Evolutionary conservation across 371 early-diverging fungal genomes (phyloP).

Genomic region (Mortierella sp.): DNA sequence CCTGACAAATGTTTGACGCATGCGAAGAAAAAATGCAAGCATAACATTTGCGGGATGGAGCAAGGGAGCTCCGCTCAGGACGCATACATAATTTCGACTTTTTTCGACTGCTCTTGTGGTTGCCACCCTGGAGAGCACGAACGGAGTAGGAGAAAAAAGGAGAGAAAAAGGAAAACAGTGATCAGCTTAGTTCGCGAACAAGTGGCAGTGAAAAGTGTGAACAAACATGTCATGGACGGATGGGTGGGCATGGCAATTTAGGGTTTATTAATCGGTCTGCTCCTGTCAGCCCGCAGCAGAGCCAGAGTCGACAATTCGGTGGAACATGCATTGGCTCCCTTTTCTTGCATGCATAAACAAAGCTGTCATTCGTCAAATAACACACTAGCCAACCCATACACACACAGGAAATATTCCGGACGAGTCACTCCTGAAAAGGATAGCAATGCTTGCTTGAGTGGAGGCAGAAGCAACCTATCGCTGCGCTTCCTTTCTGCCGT

Average conservation of each 20-base stretch:
- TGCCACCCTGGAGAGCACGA: constrained; percentile 10
- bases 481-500: constrained; percentile 6
- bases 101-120: constrained; percentile 9
- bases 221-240: not conserved
- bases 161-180: not conserved
- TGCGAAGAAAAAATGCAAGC: not conserved
- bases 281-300: constrained; percentile 5
- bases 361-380: not conserved
- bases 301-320: constrained; percentile 2
- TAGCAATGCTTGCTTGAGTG: not conserved
- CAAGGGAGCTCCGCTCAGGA: not conserved
- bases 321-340: constrained; percentile 10
- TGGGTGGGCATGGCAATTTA: not conserved
- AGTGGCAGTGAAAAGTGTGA: not conserved
- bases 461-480: not conserved
- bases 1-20: not conserved
- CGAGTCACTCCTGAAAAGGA: constrained; percentile 15
- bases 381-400: not conserved
- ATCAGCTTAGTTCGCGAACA: not conserved
- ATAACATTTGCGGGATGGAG: not conserved
- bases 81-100: not conserved
- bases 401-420: not conserved
- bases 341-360: constrained; percentile 6
- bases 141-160: not conserved
- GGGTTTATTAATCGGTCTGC: constrained; percentile 6